Base-by-base conservation (phyloP, 176 grass and related monocot species). In the Avena insularis region DNA sequence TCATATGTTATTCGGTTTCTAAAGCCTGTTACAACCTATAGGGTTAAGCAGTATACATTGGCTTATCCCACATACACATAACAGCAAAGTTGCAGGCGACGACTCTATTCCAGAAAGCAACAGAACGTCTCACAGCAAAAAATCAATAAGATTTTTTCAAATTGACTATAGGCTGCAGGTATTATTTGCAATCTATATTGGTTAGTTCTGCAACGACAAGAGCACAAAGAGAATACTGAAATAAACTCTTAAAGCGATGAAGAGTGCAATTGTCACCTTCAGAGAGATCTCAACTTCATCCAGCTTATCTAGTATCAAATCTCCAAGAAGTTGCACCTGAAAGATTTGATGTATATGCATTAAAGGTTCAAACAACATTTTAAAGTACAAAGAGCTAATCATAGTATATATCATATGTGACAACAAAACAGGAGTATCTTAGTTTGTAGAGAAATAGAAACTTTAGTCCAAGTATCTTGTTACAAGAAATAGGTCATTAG, bases 251-350 rank as follows among this genome's bases (percentile, higher is more conserved):
- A 85, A 84, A 74, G 10, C 0, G 16, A 54, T 56, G 46, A 47
- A 55, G 62, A 62, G 16, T 3, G 35, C 43, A 75, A 49, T 7
- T 75, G 59, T 64, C 80, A 94, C 92, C 88, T 94, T 92, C 38
- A 91, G 13, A 71, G 86, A 92, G 86, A 51, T 77, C 71, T 89
- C 90, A 16, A 91, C 88, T 86, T 91, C 89, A 40, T 91, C 88
- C 86, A 97, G 86, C 79, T 86, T 97, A 58, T 84, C 58, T 54
- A 94, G 70, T 81, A 97, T 82, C 86, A 94, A 79, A 83, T 91
- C 81, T 72, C 78, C 84, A 87, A 75, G 69, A 48, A 71, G 27
- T 11, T 53, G 36, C 14, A 71, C 86, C 92, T 97, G 71, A 81
- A 92, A 87, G 47, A 14, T 61, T 74, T 36, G 49, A 82, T 75